Base-by-base conservation (phyloP, 2,329 filamentous ascomycete species). In the Paecilomyces niveus region DNA sequence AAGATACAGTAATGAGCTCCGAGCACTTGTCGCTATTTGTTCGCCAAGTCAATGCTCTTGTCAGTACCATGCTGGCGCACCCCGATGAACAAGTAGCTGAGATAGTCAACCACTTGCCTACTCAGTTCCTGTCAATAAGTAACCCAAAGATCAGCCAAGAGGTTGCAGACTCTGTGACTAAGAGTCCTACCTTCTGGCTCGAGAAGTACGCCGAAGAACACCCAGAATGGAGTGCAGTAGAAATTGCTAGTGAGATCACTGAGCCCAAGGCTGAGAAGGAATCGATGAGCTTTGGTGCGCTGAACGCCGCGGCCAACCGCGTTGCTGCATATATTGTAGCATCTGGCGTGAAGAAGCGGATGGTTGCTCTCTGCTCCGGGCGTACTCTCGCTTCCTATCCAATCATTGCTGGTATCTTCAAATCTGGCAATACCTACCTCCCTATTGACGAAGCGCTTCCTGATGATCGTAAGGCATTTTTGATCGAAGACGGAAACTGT, bases 371-470 rank as follows among this genome's bases (percentile, higher is more conserved):
- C 33, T 72, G 69, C 56, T 55, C 65, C 35, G 67, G 64, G 2
- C 65, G 69, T 8, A 66, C 63, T 10, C 52, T 70, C 5, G 61
- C 63, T 10, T 67, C 68, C 2, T 72, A 69, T 56, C 63, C 69
- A 2, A 59, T 70, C 11, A 67, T 72, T 18, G 59, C 69, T 21
- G 71, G 66, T 7, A 71, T 74, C 45, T 64, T 73, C 58, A 71
- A 69, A 45, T 67, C 70, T 1, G 71, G 70, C n/a, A 72, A 70
- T 56, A 64, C 63, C 1, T 74, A 72, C 62, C 63, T 73, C n/a
- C 71, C 71, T 2, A 69, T 74, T 18, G 71, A 69, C 49, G 68
- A 72, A 33, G 65, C 62, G 10, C 61, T 72, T 49, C 72, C 69
- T 9, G 58, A 58, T 9, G 68, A 70, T 15, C 66, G 70, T 1